phyloP scores from a whole-genome alignment of 2,329 filamentous ascomycete genomes.

The Fusarium napiforme region DNA sequence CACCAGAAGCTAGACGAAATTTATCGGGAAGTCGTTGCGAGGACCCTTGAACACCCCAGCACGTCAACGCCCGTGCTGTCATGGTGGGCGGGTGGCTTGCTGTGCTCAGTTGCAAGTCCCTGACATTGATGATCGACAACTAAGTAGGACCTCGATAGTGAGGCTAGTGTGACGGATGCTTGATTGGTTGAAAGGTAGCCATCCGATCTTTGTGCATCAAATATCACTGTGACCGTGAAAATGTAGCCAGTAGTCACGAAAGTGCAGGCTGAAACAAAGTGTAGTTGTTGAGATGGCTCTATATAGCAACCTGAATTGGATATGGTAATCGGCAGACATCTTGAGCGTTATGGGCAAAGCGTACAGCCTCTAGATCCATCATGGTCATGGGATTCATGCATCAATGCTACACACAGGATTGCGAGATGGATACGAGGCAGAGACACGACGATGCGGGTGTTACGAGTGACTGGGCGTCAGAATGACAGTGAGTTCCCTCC shows the following conservation, averaged over 20 bases:
- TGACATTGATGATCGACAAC: constrained; percentile 35
- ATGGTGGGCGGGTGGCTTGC: constrained; percentile 9
- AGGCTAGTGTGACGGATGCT: constrained; percentile 3
- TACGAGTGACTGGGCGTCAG: neutral
- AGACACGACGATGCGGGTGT: constrained; percentile 1
- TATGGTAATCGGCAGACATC: neutral
- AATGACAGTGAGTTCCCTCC: neutral
- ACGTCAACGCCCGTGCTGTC: neutral
- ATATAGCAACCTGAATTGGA: neutral
- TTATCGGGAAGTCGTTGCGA: constrained; percentile 33
- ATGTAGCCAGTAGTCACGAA: neutral
- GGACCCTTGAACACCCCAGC: neutral
- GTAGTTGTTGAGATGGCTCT: neutral
- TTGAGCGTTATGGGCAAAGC: neutral
- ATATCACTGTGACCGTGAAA: neutral
- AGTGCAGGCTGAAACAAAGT: neutral
- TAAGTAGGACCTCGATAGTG: constrained; percentile 9
- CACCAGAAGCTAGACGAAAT: neutral
- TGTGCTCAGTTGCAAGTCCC: constrained; percentile 1
- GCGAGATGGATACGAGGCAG: neutral
- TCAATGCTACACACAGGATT: neutral
- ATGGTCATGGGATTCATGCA: neutral
- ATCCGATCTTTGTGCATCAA: neutral
- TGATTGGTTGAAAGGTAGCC: neutral
- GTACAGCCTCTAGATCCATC: neutral